Base-by-base conservation (phyloP, 2,329 filamentous ascomycete genomes). In the Fusarium decemcellulare region DNA sequence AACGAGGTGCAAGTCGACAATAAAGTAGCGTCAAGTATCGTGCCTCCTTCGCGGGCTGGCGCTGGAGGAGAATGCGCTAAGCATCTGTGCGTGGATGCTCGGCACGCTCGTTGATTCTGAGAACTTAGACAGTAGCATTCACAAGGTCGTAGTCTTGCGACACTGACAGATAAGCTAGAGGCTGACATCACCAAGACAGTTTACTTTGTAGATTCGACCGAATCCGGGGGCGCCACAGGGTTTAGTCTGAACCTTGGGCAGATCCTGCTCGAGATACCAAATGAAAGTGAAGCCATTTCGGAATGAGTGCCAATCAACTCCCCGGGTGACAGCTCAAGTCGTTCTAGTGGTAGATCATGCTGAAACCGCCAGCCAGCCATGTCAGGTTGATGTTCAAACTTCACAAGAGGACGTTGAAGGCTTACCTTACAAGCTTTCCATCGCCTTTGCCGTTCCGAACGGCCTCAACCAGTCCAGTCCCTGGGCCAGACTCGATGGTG, bases 331-430 rank as follows among this genome's bases (percentile, higher is more conserved):
- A 37, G 43, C 54, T 40, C 27, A 39, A 32, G 18, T 42, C 27
- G 15, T 40, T 36, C 10, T 42, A 30, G 12, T 34, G 42, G 57
- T 52, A 40, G 43, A 40, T 39, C 34, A 59, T 51, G 23, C 27
- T 60, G 32, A 29, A 46, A 46, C 62, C 46, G 14, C 39, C 29
- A 52, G 46, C 59, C 30, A 61, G 44, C 61, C 50, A 64, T 50
- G 30, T 43, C 36, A 65, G 48, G 50, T 39, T 43, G 30, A 36
- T 34, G 14, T 16, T 9, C 7, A 67, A 36, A 34, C 12, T 48
- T 37, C 14, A n/a, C 1, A 85, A 84, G 30, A 87, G 74, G 36
- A 82, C 72, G 53, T 81, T 82, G 29, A 88, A 72, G 46, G 36
- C 40, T 52, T 56, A 27, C 11, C n/a, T 32, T 34, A 68, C 18